Base-by-base conservation (phyloP, 2,329 filamentous ascomycete genomes). In the Calonectria multiphialidica region DNA sequence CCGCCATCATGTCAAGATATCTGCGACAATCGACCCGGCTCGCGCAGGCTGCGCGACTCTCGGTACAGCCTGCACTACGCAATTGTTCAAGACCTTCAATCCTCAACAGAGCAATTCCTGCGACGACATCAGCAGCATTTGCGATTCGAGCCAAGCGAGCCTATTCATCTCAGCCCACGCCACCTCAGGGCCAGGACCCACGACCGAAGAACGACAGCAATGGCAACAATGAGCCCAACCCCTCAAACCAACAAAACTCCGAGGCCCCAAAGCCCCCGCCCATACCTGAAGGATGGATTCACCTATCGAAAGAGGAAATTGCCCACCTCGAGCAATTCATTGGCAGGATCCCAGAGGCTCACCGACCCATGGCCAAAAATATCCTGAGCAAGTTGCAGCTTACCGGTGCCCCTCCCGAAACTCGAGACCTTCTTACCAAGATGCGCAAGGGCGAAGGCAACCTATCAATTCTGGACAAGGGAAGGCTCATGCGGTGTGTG, bases 381-480 rank as follows among this genome's bases (percentile, higher is more conserved):
- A 87, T 92, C 10, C 84, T 94, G n/a, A 85, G 89, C 72, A 86
- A 88, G 33, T 88, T 96, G 72, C 91, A 92, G 84, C 87, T 88
- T 72, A 88, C 92, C 49, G 95, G 95, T 12, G 90, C 95, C 18
- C 94, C 95, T 1, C 78, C 84, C 25, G 94, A 95, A 80, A 84
- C 95, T 21, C 88, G 90, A 67, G 88, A 93, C 45, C 79, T 91
- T 71, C 82, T 91, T 49, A 80, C 83, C 44, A 88, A 89, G 75
- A 88, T 93, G 76, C 80, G 86, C 86, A 79, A 84, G 81, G 82
- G 88, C 13, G 90, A 91, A 21, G 90, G 93, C 47, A 92, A 91
- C 55, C 72, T 83, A 57, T 81, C 82, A 13, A 83, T 84, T 28
- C 66, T 83, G 68, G 83, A 85, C 68, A 85, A 83, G 78, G 83